Percentiles rank a stretch among this genome's conserved stretches.
These are phyloP conservation scores for Apiospora rasikravindrae DNA, from an alignment of 2,329 filamentous ascomycete genomes.

Conservation along the genomic window DNA sequence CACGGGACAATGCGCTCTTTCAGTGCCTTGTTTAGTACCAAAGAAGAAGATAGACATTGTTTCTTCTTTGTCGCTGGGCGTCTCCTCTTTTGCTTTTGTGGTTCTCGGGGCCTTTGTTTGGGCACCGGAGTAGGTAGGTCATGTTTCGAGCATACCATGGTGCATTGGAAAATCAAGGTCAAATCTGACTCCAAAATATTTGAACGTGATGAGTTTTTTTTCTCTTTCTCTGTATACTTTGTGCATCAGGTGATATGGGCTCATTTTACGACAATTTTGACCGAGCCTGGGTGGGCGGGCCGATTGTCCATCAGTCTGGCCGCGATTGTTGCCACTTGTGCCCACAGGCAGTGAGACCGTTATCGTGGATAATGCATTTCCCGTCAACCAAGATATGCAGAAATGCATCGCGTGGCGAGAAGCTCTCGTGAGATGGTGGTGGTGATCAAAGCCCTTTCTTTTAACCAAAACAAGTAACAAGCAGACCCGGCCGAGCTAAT, in stretches of 20 bases:
- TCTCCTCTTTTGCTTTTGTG: not conserved
- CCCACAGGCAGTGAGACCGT: not conserved
- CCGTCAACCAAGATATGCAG: not conserved
- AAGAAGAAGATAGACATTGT: not conserved
- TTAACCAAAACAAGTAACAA: not conserved
- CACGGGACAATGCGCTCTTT: not conserved
- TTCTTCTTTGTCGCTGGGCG: not conserved
- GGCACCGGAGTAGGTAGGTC: not conserved
- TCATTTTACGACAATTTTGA: not conserved
- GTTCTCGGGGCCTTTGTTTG: too few species aligned
- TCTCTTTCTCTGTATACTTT: too few species aligned
- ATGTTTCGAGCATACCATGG: not conserved
- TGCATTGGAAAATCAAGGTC: not conserved
- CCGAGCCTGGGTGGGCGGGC: constrained; percentile 6
- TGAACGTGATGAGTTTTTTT: not conserved
- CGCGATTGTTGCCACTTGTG: not conserved
- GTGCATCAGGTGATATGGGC: constrained; percentile 14
- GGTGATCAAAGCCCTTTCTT: not conserved
- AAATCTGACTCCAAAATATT: not conserved
- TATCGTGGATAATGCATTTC: not conserved
- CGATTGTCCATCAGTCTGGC: constrained; percentile 14
- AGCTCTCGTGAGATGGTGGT: not conserved
- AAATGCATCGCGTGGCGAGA: not conserved
- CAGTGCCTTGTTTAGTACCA: not conserved
- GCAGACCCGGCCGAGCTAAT: not conserved